phyloP scores from a whole-genome alignment of 768 basidiomycete species.

The Russula sp. region DNA sequence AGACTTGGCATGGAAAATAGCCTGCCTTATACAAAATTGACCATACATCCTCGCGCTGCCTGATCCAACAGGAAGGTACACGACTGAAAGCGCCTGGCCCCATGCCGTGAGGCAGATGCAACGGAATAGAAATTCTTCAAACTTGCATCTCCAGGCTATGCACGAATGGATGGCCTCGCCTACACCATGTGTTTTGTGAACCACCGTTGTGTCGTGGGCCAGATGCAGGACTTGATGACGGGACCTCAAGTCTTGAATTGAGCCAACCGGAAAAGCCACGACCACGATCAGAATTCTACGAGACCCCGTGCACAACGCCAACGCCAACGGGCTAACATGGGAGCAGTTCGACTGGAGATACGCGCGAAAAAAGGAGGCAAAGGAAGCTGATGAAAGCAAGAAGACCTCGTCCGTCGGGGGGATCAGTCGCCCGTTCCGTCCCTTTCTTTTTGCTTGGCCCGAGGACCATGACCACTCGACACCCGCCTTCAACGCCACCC shows the following conservation, averaged over 20 bases:
- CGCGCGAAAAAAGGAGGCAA: conserved; percentile 21
- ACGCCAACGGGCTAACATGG: conserved; percentile 25
- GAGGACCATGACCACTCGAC: conserved; percentile 21
- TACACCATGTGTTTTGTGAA: conserved; percentile 1
- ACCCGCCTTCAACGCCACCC: conserved; percentile 60
- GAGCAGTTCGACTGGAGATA: conserved; percentile 24
- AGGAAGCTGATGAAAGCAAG: conserved; percentile 25
- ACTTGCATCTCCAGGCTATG: conserved; percentile 9
- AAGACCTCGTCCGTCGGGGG: conserved; percentile 22
- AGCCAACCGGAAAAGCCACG: conserved; percentile 23
- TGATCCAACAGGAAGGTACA: conserved; percentile 12
- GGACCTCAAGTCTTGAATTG: conserved; percentile 20
- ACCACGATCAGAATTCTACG: conserved; percentile 24
- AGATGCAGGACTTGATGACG: conserved; percentile 14
- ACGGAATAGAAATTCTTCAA: conserved; percentile 5
- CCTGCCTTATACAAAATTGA: conserved; percentile 11
- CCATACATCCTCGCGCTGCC: conserved; percentile 8
- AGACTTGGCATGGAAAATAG: conserved; percentile 1
- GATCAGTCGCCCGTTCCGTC: conserved; percentile 24
- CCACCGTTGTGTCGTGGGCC: conserved; percentile 7
- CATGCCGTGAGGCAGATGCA: background rate
- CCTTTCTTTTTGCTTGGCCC: conserved; percentile 21
- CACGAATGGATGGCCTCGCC: conserved; percentile 10
- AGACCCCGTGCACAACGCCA: conserved; percentile 25
- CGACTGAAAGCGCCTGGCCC: conserved; percentile 1